These are phyloP conservation scores for Tulasnella calospora DNA, from an alignment of 768 basidiomycete genomes.

Conservation along the genomic window DNA sequence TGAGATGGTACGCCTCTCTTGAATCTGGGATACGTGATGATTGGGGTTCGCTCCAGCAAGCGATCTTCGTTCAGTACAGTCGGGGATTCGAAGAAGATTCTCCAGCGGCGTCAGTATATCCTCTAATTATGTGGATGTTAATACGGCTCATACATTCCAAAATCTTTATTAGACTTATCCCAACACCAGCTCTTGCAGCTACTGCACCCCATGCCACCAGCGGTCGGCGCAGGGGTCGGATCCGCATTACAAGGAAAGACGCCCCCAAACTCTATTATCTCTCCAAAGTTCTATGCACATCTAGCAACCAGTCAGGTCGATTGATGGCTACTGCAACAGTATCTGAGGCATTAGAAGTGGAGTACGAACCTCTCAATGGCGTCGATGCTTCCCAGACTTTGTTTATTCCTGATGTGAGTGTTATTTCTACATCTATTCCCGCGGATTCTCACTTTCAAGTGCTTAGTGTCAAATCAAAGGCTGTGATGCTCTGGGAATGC, in stretches of 20 bases:
- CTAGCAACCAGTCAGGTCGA: not conserved
- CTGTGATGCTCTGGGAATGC: not conserved
- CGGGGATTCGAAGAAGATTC: not conserved
- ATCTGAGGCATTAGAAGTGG: not conserved
- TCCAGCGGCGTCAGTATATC: not conserved
- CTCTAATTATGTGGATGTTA: no score
- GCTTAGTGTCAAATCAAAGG: not conserved
- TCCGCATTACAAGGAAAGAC: not conserved
- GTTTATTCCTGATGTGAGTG: not conserved
- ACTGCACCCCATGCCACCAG: not conserved
- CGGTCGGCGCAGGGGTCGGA: not conserved
- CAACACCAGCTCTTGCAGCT: not conserved
- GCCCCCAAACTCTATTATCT: not conserved
- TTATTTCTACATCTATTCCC: not conserved
- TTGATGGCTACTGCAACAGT: not conserved
- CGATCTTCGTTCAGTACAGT: not conserved
- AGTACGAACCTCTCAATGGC: not conserved
- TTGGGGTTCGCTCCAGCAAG: not conserved
- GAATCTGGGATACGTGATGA: not conserved
- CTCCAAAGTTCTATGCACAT: not conserved
- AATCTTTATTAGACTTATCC: not conserved
- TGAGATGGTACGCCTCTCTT: not conserved
- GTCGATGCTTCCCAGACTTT: not conserved
- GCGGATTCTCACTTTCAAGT: not conserved
- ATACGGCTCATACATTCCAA: not conserved